Percentiles rank a stretch among this genome's conserved stretches.
These are phyloP conservation scores for Penicillium antarcticum DNA, from an alignment of 495 filamentous ascomycete species.

Conservation along the genomic window DNA sequence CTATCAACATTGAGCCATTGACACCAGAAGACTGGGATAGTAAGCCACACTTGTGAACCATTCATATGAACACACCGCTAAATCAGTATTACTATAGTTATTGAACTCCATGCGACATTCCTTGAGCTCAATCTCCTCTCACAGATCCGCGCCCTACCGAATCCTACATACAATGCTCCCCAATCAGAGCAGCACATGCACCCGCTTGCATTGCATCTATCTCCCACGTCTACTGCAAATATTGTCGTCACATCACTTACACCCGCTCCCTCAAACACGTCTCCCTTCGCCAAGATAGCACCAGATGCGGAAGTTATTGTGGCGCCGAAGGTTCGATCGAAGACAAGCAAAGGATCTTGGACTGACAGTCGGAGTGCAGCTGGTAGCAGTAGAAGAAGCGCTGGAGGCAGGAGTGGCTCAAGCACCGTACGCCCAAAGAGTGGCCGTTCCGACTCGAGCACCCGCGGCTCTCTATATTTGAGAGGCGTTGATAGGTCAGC, in stretches of 20 bases:
- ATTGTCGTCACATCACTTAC: conserved; percentile 77
- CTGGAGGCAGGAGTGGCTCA: conserved; percentile 64
- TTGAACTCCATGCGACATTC: conserved; percentile 93
- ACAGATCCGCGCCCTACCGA: conserved; percentile 89
- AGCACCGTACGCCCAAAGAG: conserved; percentile 65
- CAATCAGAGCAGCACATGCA: conserved; percentile 56
- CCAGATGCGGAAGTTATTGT: conserved; percentile 96
- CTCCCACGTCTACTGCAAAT: conserved; percentile 91
- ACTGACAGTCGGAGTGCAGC: conserved; percentile 69
- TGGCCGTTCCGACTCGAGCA: conserved; percentile 53
- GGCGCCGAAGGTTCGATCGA: conserved; percentile 79
- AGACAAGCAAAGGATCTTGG: conserved; percentile 49
- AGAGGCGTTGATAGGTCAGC: conserved; percentile 68
- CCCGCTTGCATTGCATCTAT: conserved; percentile 87
- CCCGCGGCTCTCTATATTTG: conserved; percentile 65
- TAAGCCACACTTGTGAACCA: conserved; percentile 27
- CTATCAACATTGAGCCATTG: conserved; percentile 91
- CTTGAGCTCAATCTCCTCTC: conserved; percentile 89
- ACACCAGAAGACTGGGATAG: conserved; percentile 95
- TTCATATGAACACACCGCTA: background rate
- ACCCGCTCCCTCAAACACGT: conserved; percentile 63
- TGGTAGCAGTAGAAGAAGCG: conserved; percentile 64
- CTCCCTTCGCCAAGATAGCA: conserved; percentile 85
- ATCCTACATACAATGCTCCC: conserved; percentile 60
- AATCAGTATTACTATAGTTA: conserved; percentile 52